Evolutionary conservation across 2,329 filamentous ascomycete genomes (phyloP).

Genomic region (Arthroderma uncinatum): DNA sequence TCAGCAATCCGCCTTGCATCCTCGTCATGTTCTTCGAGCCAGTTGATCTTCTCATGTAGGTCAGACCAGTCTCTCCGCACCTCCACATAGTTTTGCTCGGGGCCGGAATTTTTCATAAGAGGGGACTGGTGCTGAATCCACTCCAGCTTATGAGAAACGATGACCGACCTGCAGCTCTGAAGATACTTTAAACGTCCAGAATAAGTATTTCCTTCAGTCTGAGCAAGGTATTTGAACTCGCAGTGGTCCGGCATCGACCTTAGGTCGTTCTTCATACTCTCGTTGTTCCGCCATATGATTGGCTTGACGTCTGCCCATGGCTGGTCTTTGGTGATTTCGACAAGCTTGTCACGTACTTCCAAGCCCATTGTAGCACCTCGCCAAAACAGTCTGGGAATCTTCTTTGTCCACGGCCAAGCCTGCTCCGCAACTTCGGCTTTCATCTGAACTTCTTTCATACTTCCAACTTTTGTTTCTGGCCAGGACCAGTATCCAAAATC

Average conservation of each 20-base stretch:
- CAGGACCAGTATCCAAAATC: slow-evolving; percentile 46
- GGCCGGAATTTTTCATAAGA: slow-evolving; percentile 25
- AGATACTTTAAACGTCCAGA: slow-evolving; percentile 45
- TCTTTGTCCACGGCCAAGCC: slow-evolving; percentile 19
- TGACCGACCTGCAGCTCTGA: slow-evolving; percentile 41
- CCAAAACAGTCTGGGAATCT: slow-evolving; percentile 32
- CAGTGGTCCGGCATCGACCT: slow-evolving; percentile 40
- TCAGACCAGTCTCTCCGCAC: slow-evolving; percentile 48
- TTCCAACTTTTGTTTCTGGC: slow-evolving; percentile 39
- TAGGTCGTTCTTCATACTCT: slow-evolving; percentile 10
- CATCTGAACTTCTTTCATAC: slow-evolving; percentile 34
- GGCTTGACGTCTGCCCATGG: slow-evolving; percentile 39
- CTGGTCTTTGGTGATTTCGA: slow-evolving; percentile 30
- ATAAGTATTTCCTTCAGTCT: slow-evolving; percentile 45
- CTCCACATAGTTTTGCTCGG: slow-evolving; percentile 41
- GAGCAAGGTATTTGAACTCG: slow-evolving; percentile 43
- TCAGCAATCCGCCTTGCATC: slow-evolving; percentile 41
- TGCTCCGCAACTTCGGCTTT: slow-evolving; percentile 30
- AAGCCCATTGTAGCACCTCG: slow-evolving; percentile 35
- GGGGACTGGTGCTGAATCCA: slow-evolving; percentile 40
- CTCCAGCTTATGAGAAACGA: slow-evolving; percentile 39
- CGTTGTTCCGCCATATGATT: slow-evolving; percentile 33
- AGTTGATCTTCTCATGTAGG: slow-evolving; percentile 35
- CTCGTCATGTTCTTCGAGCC: slow-evolving; percentile 34
- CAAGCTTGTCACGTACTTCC: slow-evolving; percentile 29